Evolutionary conservation across 495 filamentous ascomycete genomes (phyloP).

Genomic region (Neurospora sp.): DNA sequence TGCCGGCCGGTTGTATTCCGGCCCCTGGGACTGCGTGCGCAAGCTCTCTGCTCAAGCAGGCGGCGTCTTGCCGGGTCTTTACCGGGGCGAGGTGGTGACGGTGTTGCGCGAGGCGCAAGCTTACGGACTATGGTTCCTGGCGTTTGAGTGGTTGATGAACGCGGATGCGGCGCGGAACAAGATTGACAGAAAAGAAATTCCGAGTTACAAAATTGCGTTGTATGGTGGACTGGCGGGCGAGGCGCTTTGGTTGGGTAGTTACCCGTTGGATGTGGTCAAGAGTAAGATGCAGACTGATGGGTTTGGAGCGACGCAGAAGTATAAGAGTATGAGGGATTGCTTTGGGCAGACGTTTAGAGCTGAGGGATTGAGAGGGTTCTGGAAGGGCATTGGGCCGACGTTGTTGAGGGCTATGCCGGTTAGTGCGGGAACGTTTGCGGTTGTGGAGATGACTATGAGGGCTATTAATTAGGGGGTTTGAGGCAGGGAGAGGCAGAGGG

Average conservation of each 20-base stretch:
- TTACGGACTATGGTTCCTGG: constrained; percentile 90
- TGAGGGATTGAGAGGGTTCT: constrained; percentile 80
- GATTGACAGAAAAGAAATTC: constrained; percentile 63
- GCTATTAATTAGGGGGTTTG: constrained; percentile 36
- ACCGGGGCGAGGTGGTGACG: constrained; percentile 80
- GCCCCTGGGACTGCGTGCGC: constrained; percentile 81
- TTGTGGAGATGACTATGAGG: constrained; percentile 58
- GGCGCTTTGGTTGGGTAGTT: constrained; percentile 82
- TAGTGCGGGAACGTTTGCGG: constrained; percentile 90
- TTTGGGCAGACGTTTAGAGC: constrained; percentile 70
- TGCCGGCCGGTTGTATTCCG: constrained; percentile 57
- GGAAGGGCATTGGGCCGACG: constrained; percentile 93
- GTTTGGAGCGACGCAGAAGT: constrained; percentile 55
- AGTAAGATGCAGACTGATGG: constrained; percentile 99
- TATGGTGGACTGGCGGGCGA: constrained; percentile 94
- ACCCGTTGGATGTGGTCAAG: constrained; percentile 96
- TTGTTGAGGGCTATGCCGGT: constrained; percentile 95
- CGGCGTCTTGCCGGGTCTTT: constrained; percentile 62
- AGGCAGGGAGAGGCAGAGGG: too few relatives aligned
- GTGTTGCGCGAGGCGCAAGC: constrained; percentile 83
- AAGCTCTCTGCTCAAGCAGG: constrained; percentile 53
- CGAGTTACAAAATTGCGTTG: constrained; percentile 68
- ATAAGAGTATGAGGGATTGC: constrained; percentile 78
- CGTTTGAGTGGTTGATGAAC: constrained; percentile 96
- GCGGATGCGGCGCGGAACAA: constrained; percentile 66